A percentile compares a stretch with the other conserved stretches of the same genome.
These are phyloP conservation scores for Nothophytophthora sp. DNA, from an alignment of 352 stramenopile species.

Conservation along the genomic window DNA sequence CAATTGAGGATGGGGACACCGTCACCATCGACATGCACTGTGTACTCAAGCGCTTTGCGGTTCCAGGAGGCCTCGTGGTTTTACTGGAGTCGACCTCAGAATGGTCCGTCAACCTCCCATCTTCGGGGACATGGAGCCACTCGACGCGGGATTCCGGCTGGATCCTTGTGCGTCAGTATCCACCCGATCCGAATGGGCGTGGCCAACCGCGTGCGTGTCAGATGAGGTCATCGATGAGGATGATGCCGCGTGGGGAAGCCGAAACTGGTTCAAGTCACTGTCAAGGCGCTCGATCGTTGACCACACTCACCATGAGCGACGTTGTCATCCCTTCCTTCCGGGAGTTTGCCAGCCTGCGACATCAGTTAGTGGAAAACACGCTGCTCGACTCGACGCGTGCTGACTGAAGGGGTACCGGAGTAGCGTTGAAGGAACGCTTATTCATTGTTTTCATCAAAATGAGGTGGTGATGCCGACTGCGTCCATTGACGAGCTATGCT, in stretches of 20 bases:
- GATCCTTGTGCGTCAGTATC: constrained; percentile 5
- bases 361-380: constrained; percentile 14
- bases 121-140: neutral
- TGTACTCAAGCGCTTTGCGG: constrained; percentile 9
- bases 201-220: too few species aligned
- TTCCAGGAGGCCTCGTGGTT: constrained; percentile 2
- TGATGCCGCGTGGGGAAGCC: too few species aligned
- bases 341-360: constrained; percentile 2
- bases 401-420: neutral
- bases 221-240: too few species aligned
- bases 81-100: constrained; percentile 11
- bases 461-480: neutral
- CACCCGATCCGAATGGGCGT: too few species aligned
- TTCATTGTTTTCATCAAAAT: neutral
- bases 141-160: constrained; percentile 14
- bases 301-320: constrained; percentile 1
- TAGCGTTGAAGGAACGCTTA: neutral
- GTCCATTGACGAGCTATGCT: too few species aligned
- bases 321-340: constrained; percentile 12
- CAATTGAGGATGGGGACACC: neutral
- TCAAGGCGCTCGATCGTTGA: too few species aligned
- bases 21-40: constrained; percentile 8
- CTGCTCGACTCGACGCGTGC: constrained; percentile 1
- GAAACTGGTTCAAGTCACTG: too few species aligned
- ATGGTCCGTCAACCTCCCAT: constrained; percentile 11